These are phyloP conservation scores for Phytopythium cucurbitacearum DNA, from an alignment of 352 stramenopile genomes.

Conservation along the genomic window DNA sequence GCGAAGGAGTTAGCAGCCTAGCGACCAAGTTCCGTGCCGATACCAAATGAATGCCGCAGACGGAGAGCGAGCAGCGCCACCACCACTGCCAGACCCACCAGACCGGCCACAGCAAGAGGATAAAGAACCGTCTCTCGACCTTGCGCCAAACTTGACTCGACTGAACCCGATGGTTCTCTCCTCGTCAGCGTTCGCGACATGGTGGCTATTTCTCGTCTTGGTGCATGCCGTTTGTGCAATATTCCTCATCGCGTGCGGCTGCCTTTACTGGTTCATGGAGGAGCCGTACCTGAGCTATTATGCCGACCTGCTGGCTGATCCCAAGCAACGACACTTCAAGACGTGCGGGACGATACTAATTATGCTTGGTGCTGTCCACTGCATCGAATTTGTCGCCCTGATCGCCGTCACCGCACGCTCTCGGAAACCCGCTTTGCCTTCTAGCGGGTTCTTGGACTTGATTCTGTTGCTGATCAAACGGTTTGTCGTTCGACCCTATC, in stretches of 20 bases:
- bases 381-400: constrained; percentile 6
- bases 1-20: too few relatives aligned
- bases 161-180: neutral
- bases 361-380: constrained; percentile 9
- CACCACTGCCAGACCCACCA: too few relatives aligned
- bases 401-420: neutral
- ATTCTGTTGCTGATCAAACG: neutral
- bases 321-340: constrained; percentile 13
- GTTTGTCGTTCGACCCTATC: neutral
- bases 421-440: neutral
- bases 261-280: constrained; percentile 26
- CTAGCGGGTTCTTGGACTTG: neutral
- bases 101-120: too few relatives aligned
- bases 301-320: constrained; percentile 15
- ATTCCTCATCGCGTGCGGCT: constrained; percentile 14
- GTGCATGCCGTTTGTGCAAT: constrained; percentile 12
- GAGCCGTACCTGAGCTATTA: constrained; percentile 37
- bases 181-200: neutral
- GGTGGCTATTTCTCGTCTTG: constrained; percentile 1
- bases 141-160: too few relatives aligned
- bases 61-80: too few relatives aligned
- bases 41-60: too few relatives aligned
- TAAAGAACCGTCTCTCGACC: too few relatives aligned
- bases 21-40: too few relatives aligned
- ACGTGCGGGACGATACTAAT: constrained; percentile 9